Base-by-base conservation (phyloP, 768 basidiomycete genomes). In the Tricholoma sp. region DNA sequence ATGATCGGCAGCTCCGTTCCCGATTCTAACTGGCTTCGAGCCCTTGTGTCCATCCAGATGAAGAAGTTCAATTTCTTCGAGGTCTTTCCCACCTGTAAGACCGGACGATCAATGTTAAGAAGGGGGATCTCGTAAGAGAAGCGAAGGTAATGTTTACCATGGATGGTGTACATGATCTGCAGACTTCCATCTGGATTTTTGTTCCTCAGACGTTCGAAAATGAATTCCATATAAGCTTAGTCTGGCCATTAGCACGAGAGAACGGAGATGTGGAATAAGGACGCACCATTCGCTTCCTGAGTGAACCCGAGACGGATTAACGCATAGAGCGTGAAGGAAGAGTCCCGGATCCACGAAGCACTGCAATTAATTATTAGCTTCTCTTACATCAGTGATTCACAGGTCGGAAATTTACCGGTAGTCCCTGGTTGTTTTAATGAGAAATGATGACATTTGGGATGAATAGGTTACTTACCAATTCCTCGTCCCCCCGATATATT, bases 151-250 rank as follows among this genome's bases (percentile, higher is more conserved):
- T 3, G 22, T 46, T 60, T 65, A 81, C 94, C 94, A 56, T 96
- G 93, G 55, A 97, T 98, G 29, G 92, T 96, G 67, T 95, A 95
- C 94, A 98, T 94, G 65, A 96, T 98, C 69, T 98, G 94, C 21
- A 98, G 71, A 43, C 91, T 91, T 1, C 94, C 95, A 66, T 98
- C 94, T 0, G 85, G 80, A 67, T 95, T 94, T 76, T 86, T 88
- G 66, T 93, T 72, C 63, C 87, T 79, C 65, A 97, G 69, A 51
- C 93, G 83, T 55, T 88, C 84, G 60, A 91, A 87, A 49, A 96
- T 94, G 70, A 95, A 96, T 58, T 93, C 91, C 82, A 94, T 87
- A 68, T 89, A 97, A 2, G 86, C 92, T n/a, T 88, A 64, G 60
- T 19, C 16, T 11, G 5, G 16, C 41, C 3, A 62, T 59, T 22